Evolutionary conservation across 768 basidiomycete genomes (phyloP), one percentile per base, ranked within the genome.

Genomic region (Russula abietina): DNA sequence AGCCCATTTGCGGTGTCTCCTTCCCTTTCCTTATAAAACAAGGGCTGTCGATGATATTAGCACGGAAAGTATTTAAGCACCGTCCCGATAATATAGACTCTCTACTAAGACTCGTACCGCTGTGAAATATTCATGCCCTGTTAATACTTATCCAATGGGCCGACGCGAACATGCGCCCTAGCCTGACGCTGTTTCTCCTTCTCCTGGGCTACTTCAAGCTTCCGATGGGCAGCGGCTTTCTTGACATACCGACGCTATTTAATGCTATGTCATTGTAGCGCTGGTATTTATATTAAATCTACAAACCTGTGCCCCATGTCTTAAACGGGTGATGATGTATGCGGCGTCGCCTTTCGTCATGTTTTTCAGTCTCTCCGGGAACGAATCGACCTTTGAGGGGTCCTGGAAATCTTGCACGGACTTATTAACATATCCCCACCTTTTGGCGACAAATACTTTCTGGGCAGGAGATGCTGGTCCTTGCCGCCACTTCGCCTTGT

Each of bases 281-380:
- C 56, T 45, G 24, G 43, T 57, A 17, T 5, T 45, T 16, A 50
- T 46, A 43, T 39, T 32, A 58, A 53, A 57, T 51, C 3, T 48
- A 61, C 73, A 36, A 69, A 88, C 90, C 77, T 82, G 77, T 38
- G 88, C 88, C 28, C 91, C 91, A 69, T 93, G 86, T 70, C 83
- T 87, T 60, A 90, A 63, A 10, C 91, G 84, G 26, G 84, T 84
- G 64, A 94, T 88, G 50, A 93, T 84, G 66, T 86, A 85, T 0
- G 86, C 87, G 32, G 91, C 90, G 65, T 89, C 80, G 2, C 92
- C 92, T 71, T 90, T 92, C 1, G 83, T 91, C 68, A 94, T 69
- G 0, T 61, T 73, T 50, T 69, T 71, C 5, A 84, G 70, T 49
- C 72, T 74, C 33, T 76, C 69, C 10, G 71, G 71, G 26, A 65